Evolutionary conservation across 176 grass and related monocot species (phyloP), one percentile per base, ranked within the genome.

Genomic region (Oryza officinalis): DNA sequence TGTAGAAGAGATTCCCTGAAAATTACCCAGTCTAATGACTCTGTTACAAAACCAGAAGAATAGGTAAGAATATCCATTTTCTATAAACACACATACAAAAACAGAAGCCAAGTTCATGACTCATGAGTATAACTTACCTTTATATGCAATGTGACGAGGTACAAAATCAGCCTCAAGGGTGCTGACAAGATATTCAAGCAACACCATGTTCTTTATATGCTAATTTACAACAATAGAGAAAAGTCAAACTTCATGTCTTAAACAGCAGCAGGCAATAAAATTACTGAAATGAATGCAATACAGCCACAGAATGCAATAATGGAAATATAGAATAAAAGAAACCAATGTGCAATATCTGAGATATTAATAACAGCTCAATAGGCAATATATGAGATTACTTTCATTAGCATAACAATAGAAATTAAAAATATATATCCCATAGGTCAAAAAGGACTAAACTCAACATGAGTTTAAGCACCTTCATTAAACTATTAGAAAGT

Each of bases 111-210:
- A 68, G 27, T 71, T 44, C 25, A 13, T 13, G 38, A 57, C 20
- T 57, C 52, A 9, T 57, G 18, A 22, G 35, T 61, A 35, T 78
- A 67, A 31, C 76, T 89, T 86, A 93, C 95, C 92, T 94, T 91
- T 98, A 79, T 85, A 93, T 88, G 90, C 84, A 91, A 67, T 81
- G 31, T 82, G 76, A 65, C 91, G 95, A 91, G 82, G 82, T 74
- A 85, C 77, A 71, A 90, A 86, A 91, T 98, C 95, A 86, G 81
- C 89, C 83, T 98, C 91, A 38, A 98, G 82, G 77, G 90, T 82
- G 80, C 57, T 57, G 27, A 95, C 69, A 76, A 95, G 90, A 80
- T 94, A 98, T 30, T 95, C 82, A 74, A 98, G 93, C 80, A 93
- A 28, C 78, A 98, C 59, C 84, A 93, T 91, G 27, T 91, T 82